Evolutionary conservation across 129 eudicot genomes (phyloP), one percentile per base, ranked within the genome.

Genomic region (Arctium lappa): DNA sequence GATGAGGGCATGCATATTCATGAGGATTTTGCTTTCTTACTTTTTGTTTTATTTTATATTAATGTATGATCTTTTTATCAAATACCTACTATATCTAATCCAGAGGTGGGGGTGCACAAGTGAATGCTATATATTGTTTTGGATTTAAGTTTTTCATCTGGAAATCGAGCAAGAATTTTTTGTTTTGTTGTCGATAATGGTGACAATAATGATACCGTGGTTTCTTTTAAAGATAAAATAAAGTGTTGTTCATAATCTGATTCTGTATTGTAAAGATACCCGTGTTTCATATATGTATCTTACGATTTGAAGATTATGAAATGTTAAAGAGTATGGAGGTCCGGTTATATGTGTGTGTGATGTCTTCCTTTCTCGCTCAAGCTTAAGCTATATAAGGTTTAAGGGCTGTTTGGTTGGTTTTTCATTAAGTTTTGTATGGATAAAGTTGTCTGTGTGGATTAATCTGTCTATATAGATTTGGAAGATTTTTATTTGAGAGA

Each of bases 1-100:
- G 46, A 83, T 83, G 82, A 71, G 46, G 70, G 82, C 86, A 77
- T 83, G 78, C 86, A 77, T 77, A 8, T 73, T 81, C 34, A 37
- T 81, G 73, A 72, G 36, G 40, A 74, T 74, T 81, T 81, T 31
- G 56, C 73, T 10, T 65, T 8, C 68, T 74, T 74, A 13, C 40
- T 39, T 74, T 81, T 39, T 65, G 33, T 18, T 5, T 73, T 46
- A 22, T 22, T 22, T 22, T 22, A 22, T 31, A 29, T 30, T 8
- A 46, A 46, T 34, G n/a, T 53, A 37, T 65, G 1, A 56, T 73
- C 33, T 29, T 37, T 60, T 39, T 13, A 36, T 56, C 53, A 56
- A 44, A 42, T 11, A 4, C 7, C 9, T 10, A 8, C 2, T 42
- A 42, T 42, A 42, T 42, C 9, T 6, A 8, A 39, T 6, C 9